Evolutionary conservation across 345 rosid species (phyloP).

Genomic region (Populus simonii): DNA sequence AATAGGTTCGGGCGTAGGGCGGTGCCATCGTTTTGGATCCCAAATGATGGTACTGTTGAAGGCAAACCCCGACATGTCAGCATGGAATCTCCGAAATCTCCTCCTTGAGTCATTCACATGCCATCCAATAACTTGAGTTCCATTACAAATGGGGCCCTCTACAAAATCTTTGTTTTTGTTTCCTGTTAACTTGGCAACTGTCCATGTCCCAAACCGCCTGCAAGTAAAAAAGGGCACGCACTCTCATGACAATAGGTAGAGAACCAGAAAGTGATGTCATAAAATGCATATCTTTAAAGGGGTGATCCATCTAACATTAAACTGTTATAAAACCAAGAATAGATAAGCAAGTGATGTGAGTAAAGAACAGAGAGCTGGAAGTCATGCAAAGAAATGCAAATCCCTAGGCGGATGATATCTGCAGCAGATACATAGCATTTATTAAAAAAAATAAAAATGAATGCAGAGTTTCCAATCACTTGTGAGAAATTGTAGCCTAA

Average conservation of each 20-base stretch:
- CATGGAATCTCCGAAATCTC: constrained; percentile 54
- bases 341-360: constrained; percentile 4
- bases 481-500: background rate
- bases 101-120: constrained; percentile 30
- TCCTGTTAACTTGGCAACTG: constrained; percentile 43
- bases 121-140: constrained; percentile 60
- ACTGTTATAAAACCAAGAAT: constrained; percentile 10
- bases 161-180: constrained; percentile 23
- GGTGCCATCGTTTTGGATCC: constrained; percentile 63
- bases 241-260: background rate
- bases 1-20: constrained; percentile 50
- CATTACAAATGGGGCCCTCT: constrained; percentile 64
- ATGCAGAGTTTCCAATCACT: background rate
- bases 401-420: too few species aligned
- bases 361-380: background rate
- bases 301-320: background rate
- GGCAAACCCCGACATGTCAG: constrained; percentile 58
- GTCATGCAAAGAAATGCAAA: too few species aligned
- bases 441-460: background rate
- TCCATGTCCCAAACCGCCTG: constrained; percentile 65
- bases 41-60: constrained; percentile 64
- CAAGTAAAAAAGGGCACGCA: background rate
- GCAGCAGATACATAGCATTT: too few species aligned
- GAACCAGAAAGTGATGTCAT: background rate
- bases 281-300: background rate